phyloP scores from a whole-genome alignment of 2,329 filamentous ascomycete species.

The Chrysosphaeria jannelii region DNA sequence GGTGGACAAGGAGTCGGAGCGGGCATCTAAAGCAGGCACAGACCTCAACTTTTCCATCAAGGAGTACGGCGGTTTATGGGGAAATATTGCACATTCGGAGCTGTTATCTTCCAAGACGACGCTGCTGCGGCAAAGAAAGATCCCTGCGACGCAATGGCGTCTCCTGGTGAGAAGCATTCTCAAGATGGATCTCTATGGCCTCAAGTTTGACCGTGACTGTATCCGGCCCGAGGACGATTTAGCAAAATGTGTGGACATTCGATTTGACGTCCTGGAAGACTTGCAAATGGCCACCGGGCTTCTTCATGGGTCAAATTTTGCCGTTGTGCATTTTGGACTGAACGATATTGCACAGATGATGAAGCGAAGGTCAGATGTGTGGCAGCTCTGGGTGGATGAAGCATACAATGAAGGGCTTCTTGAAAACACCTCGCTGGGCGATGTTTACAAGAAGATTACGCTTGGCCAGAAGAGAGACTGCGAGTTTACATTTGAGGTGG shows the following conservation, averaged over 20 bases:
- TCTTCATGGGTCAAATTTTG: background rate
- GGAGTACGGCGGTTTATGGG: slow-evolving; percentile 19
- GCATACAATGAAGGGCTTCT: slow-evolving; percentile 12
- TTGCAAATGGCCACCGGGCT: too few species aligned
- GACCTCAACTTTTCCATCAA: slow-evolving; percentile 15
- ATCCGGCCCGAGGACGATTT: background rate
- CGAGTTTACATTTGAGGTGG: slow-evolving; percentile 20
- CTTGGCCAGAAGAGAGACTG: slow-evolving; percentile 15
- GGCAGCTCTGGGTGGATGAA: slow-evolving; percentile 20
- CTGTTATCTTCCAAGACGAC: too few species aligned
- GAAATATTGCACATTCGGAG: slow-evolving; percentile 7
- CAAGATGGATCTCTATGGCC: slow-evolving; percentile 25
- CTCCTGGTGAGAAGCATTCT: slow-evolving; percentile 21
- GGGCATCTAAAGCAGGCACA: slow-evolving; percentile 13
- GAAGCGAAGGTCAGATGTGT: slow-evolving; percentile 16
- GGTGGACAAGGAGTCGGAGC: slow-evolving; percentile 19
- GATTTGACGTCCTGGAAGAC: too few species aligned
- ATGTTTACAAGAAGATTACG: slow-evolving; percentile 8
- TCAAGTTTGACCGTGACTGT: slow-evolving; percentile 7
- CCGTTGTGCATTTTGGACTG: slow-evolving; percentile 15
- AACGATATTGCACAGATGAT: slow-evolving; percentile 22
- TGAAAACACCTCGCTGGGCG: slow-evolving; percentile 2
- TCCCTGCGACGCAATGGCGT: too few species aligned
- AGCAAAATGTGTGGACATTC: too few species aligned
- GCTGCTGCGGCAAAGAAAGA: too few species aligned